Percentiles rank a stretch among this genome's conserved stretches.
Conservation (phyloP, 140 eudicot genomes). For the Cichorium intybus region DNA sequence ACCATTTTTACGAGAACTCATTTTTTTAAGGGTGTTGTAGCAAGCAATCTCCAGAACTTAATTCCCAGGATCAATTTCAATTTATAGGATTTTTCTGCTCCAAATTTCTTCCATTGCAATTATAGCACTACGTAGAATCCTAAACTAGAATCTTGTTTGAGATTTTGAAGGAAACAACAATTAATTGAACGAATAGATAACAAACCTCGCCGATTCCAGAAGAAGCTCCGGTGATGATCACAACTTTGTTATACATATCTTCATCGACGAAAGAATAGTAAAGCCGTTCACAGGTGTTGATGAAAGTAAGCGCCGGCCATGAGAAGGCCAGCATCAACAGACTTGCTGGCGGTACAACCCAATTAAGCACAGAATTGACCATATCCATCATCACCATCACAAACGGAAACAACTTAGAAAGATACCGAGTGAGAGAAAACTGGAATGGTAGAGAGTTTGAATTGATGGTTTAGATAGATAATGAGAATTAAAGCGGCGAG, state of each 20-base stretch:
- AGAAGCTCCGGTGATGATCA: conserved; percentile 90
- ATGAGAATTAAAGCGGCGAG: conserved; percentile 14
- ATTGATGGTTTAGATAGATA: not conserved
- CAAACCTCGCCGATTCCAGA: conserved; percentile 93
- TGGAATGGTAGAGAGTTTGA: not conserved
- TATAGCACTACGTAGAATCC: too few relatives aligned
- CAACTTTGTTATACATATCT: conserved; percentile 62
- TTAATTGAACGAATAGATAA: not conserved
- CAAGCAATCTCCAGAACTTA: too few relatives aligned
- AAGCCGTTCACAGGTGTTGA: conserved; percentile 69
- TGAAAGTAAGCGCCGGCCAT: conserved; percentile 84
- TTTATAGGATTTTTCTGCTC: too few relatives aligned
- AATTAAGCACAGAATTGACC: conserved; percentile 55
- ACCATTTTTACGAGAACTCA: not conserved
- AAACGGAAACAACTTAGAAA: not conserved
- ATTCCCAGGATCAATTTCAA: too few relatives aligned
- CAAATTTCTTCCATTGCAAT: too few relatives aligned
- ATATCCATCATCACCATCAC: conserved; percentile 49
- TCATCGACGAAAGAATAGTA: conserved; percentile 38
- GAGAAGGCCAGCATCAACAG: conserved; percentile 78
- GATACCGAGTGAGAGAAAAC: conserved; percentile 2
- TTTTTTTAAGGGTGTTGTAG: too few relatives aligned
- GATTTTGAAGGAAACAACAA: not conserved
- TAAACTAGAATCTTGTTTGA: not conserved
- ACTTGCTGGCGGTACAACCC: conserved; percentile 87